Percentiles rank a stretch among this genome's conserved stretches.
Conservation (phyloP, 164 flowering plant genomes). For the Magnolia officinalis region DNA sequence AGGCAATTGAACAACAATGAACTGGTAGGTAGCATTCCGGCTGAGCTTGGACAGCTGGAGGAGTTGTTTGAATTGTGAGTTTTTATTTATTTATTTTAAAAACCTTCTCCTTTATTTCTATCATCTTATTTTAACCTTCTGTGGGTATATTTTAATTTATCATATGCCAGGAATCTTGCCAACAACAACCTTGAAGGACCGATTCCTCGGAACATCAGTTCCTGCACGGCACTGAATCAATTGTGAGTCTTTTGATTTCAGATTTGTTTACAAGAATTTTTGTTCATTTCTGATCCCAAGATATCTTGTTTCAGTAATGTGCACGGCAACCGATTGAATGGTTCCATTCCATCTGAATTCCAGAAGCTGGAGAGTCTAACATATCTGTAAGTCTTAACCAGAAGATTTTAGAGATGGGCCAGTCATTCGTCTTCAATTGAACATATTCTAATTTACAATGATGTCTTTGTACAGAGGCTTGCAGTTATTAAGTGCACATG, state of each 20-base stretch:
- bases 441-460: background rate
- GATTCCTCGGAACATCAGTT: slow-evolving; percentile 49
- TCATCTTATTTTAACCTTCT: background rate
- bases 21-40: slow-evolving; percentile 64
- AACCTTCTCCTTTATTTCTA: background rate
- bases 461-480: background rate
- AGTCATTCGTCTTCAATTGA: background rate
- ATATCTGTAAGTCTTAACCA: slow-evolving; percentile 52
- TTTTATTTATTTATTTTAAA: background rate
- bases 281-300: background rate
- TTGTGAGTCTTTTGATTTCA: slow-evolving; percentile 41
- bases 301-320: slow-evolving; percentile 52
- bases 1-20: slow-evolving; percentile 84
- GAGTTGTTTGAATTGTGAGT: slow-evolving; percentile 87
- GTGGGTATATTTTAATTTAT: background rate
- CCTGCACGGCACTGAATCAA: slow-evolving; percentile 76
- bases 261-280: background rate
- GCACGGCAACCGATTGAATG: slow-evolving; percentile 73
- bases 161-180: slow-evolving; percentile 63
- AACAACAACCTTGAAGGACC: slow-evolving; percentile 78
- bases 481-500: background rate
- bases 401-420: background rate
- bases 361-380: slow-evolving; percentile 70
- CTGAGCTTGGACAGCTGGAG: slow-evolving; percentile 84
- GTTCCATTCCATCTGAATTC: slow-evolving; percentile 70